Conservation (phyloP, 2,329 filamentous ascomycete species). For the Diaporthe eres region DNA sequence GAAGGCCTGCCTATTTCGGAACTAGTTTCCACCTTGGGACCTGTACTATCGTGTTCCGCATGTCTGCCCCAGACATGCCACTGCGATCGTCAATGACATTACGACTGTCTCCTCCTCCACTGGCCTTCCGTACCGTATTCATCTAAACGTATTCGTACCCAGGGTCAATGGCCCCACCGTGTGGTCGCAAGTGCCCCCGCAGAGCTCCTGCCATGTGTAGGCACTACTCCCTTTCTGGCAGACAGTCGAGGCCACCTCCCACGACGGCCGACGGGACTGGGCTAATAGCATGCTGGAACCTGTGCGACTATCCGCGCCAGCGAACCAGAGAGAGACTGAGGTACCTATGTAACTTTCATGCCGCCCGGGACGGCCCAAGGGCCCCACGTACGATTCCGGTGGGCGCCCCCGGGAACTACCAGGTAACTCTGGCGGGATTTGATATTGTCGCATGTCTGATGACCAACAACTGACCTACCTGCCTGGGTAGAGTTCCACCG, state of each 20-base stretch:
- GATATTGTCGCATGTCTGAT: neutral
- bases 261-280: neutral
- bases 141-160: neutral
- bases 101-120: slow-evolving; percentile 9
- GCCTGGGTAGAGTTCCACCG: neutral
- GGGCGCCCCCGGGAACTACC: slow-evolving; percentile 19
- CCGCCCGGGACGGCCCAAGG: neutral
- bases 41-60: neutral
- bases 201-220: neutral
- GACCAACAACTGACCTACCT: neutral
- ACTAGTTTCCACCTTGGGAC: neutral
- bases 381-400: slow-evolving; percentile 27
- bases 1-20: neutral
- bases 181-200: slow-evolving; percentile 6
- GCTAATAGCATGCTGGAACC: neutral
- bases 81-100: neutral
- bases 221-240: neutral
- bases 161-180: slow-evolving; percentile 1
- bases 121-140: neutral
- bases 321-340: neutral
- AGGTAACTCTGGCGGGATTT: slow-evolving; percentile 17
- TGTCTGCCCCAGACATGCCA: neutral
- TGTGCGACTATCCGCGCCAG: neutral
- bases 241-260: neutral
- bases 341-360: neutral